Percentiles rank a stretch among this genome's conserved stretches.
These are phyloP conservation scores for Bertia moriformis DNA, from an alignment of 2,329 filamentous ascomycete genomes.

Conservation along the genomic window DNA sequence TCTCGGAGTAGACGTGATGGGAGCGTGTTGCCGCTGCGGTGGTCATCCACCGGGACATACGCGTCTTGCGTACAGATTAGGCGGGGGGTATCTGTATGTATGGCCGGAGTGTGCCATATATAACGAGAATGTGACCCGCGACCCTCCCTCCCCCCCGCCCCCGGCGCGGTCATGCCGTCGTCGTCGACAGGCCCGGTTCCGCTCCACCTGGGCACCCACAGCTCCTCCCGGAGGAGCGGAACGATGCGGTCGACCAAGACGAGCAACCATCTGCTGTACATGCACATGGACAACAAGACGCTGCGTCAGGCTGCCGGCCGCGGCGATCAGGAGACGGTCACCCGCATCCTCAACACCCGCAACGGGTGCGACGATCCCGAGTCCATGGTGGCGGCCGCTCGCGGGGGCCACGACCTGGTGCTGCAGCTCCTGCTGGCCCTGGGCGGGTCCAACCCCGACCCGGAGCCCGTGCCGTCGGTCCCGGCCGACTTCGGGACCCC, in stretches of 20 bases:
- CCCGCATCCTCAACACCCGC: slow-evolving; percentile 44
- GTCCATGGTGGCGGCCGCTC: slow-evolving; percentile 78
- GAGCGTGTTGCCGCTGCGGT: too few relatives aligned
- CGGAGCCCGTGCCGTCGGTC: slow-evolving; percentile 44
- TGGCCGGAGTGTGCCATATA: too few relatives aligned
- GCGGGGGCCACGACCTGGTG: slow-evolving; percentile 79
- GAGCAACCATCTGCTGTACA: slow-evolving; percentile 47
- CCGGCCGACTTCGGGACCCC: slow-evolving; percentile 69
- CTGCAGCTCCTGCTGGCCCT: slow-evolving; percentile 64
- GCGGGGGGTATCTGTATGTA: too few relatives aligned
- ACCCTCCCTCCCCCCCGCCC: too few relatives aligned
- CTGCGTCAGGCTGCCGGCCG: slow-evolving; percentile 42
- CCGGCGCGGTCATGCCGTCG: too few relatives aligned
- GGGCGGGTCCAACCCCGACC: slow-evolving; percentile 53
- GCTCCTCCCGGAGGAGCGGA: slow-evolving; percentile 21
- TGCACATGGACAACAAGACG: slow-evolving; percentile 47
- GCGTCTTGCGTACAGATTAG: too few relatives aligned
- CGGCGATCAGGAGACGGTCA: slow-evolving; percentile 47
- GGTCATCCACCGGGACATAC: too few relatives aligned
- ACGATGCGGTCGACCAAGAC: slow-evolving; percentile 48
- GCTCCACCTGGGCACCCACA: slow-evolving; percentile 40
- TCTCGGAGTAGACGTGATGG: too few relatives aligned
- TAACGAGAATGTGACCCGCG: too few relatives aligned
- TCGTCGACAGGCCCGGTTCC: slow-evolving; percentile 43
- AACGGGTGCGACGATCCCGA: slow-evolving; percentile 60